These are phyloP conservation scores for Yamagishiella unicocca DNA, from an alignment of 139 green algal species.

Conservation along the genomic window DNA sequence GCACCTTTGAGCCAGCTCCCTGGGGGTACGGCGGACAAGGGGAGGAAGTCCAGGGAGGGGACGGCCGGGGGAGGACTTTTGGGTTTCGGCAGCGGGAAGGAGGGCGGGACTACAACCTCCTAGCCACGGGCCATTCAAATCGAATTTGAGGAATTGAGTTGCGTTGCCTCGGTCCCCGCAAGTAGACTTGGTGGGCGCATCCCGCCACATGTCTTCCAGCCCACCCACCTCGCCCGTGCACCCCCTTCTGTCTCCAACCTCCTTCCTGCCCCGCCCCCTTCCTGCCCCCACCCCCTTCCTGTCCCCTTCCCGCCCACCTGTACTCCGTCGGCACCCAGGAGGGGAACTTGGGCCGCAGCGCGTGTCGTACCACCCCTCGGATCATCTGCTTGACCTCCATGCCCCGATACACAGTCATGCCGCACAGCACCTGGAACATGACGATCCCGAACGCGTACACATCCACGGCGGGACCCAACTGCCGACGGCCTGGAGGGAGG, in stretches of 20 bases:
- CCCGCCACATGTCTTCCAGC: no score
- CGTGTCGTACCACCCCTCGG: slow-evolving; percentile 29
- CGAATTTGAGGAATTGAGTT: neutral
- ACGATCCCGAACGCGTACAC: slow-evolving; percentile 26
- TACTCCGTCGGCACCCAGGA: slow-evolving; percentile 36
- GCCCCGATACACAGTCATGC: slow-evolving; percentile 41
- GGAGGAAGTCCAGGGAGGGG: neutral
- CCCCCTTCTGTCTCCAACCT: neutral
- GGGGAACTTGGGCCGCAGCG: slow-evolving; percentile 15
- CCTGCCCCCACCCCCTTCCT: neutral
- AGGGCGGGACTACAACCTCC: neutral
- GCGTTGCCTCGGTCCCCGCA: neutral
- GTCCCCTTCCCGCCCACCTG: neutral
- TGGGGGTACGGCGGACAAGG: neutral
- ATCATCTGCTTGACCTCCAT: slow-evolving; percentile 40
- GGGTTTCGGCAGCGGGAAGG: neutral
- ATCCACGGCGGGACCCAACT: slow-evolving; percentile 19
- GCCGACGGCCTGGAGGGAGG: neutral
- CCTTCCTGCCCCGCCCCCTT: neutral
- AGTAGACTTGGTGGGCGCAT: neutral
- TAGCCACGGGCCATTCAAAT: neutral
- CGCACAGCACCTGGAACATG: slow-evolving; percentile 43
- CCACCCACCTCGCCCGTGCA: no score
- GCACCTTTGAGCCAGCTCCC: slow-evolving; percentile 37
- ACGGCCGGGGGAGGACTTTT: neutral